Evolutionary conservation across 2,329 filamentous ascomycete species (phyloP), one percentile per base, ranked within the genome.

Genomic region (Venturia effusa): DNA sequence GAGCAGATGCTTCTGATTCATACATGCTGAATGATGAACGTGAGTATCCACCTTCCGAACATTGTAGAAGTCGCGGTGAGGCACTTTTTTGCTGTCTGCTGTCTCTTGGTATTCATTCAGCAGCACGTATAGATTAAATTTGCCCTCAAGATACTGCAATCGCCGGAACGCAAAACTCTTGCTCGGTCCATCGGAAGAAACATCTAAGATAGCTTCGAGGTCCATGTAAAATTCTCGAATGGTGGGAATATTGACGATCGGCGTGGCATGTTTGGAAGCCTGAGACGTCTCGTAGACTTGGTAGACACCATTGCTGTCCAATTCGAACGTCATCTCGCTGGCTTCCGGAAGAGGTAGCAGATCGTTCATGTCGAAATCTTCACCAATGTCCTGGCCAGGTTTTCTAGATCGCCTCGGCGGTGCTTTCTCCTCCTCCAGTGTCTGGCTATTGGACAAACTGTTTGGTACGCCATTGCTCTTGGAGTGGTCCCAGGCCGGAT

Each of bases 1-100:
- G 66, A 99, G 80, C 64, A 99, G 79, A 82, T 99, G 94, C 77
- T 99, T 99, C 76, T 99, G 94, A 73, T 99, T 99, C 94, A 99
- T 99, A 74, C 94, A 99, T 30, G 94, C 94, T 19, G 94, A 99
- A 75, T 99, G 94, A 74, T 99, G 94, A 69, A 99, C 94, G 81
- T 99, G 94, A 10, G 94, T 99, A 73, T 99, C 94, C 61, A 99
- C 94, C 75, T 99, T 99, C 73, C 94, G 85, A 60, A 99, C 94
- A 72, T 99, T 99, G 80, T 99, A 99, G 73, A 99, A 99, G 76
- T 99, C 94, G 79, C 94, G 87, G 76, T 99, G 94, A 2, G 94
- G 94, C 63, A 97, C 94, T 70, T 90, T 93, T 75, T 99, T 99
- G 74, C 90, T 97, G 78, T 99, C 94, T 65, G 94, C 93, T 62